Base-by-base conservation (phyloP, 768 basidiomycete species). In the Tulasnella sp. region DNA sequence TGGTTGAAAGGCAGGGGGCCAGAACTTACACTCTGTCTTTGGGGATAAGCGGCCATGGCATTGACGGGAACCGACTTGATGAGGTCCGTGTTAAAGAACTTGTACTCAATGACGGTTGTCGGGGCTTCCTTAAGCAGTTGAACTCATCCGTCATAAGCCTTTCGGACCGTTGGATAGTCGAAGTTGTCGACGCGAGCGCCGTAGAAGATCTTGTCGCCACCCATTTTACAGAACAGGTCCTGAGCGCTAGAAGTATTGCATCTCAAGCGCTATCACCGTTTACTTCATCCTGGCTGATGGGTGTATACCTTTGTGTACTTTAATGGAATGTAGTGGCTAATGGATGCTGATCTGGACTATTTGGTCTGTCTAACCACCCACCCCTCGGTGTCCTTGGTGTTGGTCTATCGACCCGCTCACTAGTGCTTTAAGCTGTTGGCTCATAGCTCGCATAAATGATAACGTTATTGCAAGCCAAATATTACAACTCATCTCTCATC, bases 141-240 rank as follows among this genome's bases (percentile, higher is more conserved):
- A 15, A 11, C 12, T 31, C 54, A 43, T 17, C 2, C 8, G 2
- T 56, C 42, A n/a, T 21, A 56, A 27, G 25, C 1, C 19, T 56
- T 46, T 42, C 46, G 27, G 2, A 48, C 54, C 25, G 19, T 43
- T 2, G 2, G 4, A 21, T 8, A 4, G 25, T 56, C 27, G 40
- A 56, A 56, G 2, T 23, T 6, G 40, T 56, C 34, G 17, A 56
- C n/a, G 32, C 34, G 43, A 2, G 54, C 43, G 1, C 54, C 54
- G 1, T 4, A 15, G 7, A 3, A 2, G 12, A 40, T 6, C 23
- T 53, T 53, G 19, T 36, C 21, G 3, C 41, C 23, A 19, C 41
- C 27, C 29, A 35, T 4, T 12, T 19, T 3, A 41, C 23, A 29
- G 6, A 42, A 14, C 17, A 29, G 15, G 39, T 56, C 40, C 49